Base-by-base conservation (phyloP, 2,329 filamentous ascomycete species). In the Thelonectria blattea region DNA sequence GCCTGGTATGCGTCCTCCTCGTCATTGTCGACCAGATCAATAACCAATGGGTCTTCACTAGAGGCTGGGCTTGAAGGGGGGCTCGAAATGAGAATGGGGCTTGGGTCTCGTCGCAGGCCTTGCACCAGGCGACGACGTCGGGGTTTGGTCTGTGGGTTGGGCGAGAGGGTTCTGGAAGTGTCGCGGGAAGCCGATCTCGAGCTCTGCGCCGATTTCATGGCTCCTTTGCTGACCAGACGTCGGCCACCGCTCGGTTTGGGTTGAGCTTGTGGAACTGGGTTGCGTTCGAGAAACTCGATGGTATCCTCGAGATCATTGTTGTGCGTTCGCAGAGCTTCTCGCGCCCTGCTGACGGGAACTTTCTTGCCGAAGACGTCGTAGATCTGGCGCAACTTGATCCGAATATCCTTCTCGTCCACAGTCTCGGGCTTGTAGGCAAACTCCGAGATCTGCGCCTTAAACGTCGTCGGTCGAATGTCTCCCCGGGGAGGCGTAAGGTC, bases 391-490 rank as follows among this genome's bases (percentile, higher is more conserved):
- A 80, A 59, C 49, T 72, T 76, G 30, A 56, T 65, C 48, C 66
- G 71, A 22, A 58, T 83, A 37, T 76, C 59, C 43, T 61, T 76
- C 45, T 76, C 74, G 41, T 79, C 73, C 17, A n/a, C n/a, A n/a
- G 73, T 71, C 43, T 79, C 76, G 52, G 84, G 80, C 27, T 85
- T 81, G 58, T 88, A 85, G 20, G 72, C 62, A 65, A 74, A 75
- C n/a, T 70, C 62, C 20, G 75, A 73, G 43, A 79, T 68, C 64
- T 78, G 77, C 41, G 76, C 72, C 63, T 75, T 77, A 67, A 85
- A 85, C 15, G 77, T 77, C 30, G 90, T 88, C 0, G 88, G 89
- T 14, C 83, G 85, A 18, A 87, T 89, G 41, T 87, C 87, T 43
- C 83, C 83, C 50, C 88, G 84, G 2, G 81, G 80, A 2, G 85